Evolutionary conservation across 495 filamentous ascomycete genomes (phyloP).

Genomic region (Lindgomyces ingoldianus): DNA sequence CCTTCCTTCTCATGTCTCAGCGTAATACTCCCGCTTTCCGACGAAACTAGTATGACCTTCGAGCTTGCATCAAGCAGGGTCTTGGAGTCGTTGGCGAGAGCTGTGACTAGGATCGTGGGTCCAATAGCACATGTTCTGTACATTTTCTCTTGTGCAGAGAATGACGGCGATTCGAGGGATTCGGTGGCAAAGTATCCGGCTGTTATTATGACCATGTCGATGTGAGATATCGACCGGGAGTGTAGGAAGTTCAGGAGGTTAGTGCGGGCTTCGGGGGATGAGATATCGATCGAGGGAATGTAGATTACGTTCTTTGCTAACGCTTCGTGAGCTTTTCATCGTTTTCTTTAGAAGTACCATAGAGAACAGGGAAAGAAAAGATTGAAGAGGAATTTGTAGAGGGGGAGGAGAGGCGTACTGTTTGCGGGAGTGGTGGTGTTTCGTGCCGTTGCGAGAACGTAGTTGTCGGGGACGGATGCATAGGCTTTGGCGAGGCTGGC

Average conservation of each 20-base stretch:
- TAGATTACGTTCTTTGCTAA: conserved; percentile 25
- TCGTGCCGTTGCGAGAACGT: conserved; percentile 62
- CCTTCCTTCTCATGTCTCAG: conserved; percentile 68
- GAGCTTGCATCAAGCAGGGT: conserved; percentile 36
- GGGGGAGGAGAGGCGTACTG: conserved; percentile 2
- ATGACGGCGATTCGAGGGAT: conserved; percentile 61
- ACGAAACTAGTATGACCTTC: conserved; percentile 67
- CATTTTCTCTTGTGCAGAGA: conserved; percentile 68
- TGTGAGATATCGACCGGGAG: conserved; percentile 32
- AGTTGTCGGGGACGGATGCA: conserved; percentile 47
- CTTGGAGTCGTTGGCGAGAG: conserved; percentile 55
- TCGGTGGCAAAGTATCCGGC: conserved; percentile 72
- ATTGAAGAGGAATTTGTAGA: background rate
- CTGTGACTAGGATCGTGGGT: conserved; percentile 65
- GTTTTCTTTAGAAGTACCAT: background rate
- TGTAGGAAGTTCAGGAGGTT: conserved; percentile 18
- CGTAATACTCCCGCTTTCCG: conserved; percentile 68
- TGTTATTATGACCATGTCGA: conserved; percentile 64
- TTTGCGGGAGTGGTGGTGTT: conserved; percentile 40
- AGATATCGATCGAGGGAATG: conserved; percentile 39
- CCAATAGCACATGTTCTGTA: conserved; percentile 69
- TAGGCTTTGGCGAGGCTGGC: conserved; percentile 63
- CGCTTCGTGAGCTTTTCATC: background rate
- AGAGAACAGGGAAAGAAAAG: background rate
- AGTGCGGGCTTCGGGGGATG: conserved; percentile 35